Evolutionary conservation across 257 asterid genomes (phyloP), one percentile per base, ranked within the genome.

Genomic region (Prunella vulgaris): DNA sequence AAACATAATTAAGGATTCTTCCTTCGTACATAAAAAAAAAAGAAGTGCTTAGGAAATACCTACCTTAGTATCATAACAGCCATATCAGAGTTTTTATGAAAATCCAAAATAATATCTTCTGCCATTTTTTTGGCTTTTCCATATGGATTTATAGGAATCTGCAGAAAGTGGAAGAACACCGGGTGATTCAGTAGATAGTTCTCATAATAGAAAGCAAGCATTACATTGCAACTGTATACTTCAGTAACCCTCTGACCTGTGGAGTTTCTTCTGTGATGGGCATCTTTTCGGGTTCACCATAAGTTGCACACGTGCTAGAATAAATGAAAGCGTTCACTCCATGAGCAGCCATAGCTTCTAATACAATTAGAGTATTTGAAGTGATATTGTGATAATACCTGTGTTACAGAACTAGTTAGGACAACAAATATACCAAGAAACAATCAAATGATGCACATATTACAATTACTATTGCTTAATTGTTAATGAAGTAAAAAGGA

Each of bases 71-170:
- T 90, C 97, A 92, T 92, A 78, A 92, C 89, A 66, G 97, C 97
- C 96, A 92, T 88, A 64, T 92, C 85, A 10, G 97, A 84, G 74
- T 84, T 92, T 72, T 81, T 90, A 66, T 90, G 95, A 76, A 87
- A 90, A 83, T 92, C 98, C 60, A 92, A 82, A 75, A 92, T 90
- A 32, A 92, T 90, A 81, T 92, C 98, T 78, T 92, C 98, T 3
- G 98, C 96, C 98, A 92, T 92, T 81, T 92, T 92, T 89, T 92
- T 92, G 77, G 98, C 98, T 82, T 92, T 90, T 52, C 98, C 97
- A 73, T 92, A 92, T 17, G 98, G 98, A 79, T 92, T 92, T 66
- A 92, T 90, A 30, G 98, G 98, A 64, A 82, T 68, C 97, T 92
- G 84, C 79, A 81, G 5, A 35, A 62, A 21, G 60, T 25, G 15